A percentile compares a stretch with the other conserved stretches of the same genome.
These are phyloP conservation scores for Geranomyces variabilis DNA, from an alignment of 192 early-diverging fungal genomes.

Conservation along the genomic window DNA sequence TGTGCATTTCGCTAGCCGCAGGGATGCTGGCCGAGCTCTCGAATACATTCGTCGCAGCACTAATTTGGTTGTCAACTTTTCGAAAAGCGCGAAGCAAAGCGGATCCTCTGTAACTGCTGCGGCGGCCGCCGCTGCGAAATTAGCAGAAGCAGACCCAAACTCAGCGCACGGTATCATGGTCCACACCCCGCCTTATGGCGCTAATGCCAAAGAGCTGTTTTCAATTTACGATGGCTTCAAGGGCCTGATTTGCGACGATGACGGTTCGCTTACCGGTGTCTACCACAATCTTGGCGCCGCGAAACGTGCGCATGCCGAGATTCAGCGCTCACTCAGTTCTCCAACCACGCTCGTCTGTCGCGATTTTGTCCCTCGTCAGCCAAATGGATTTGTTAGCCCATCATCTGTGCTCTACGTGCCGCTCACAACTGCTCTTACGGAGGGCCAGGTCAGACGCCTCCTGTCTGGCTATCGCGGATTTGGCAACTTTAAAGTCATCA, in stretches of 20 bases:
- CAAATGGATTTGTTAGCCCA: conserved; percentile 18
- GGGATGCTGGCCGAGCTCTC: conserved; percentile 6
- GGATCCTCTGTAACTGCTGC: neutral
- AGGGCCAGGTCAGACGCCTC: conserved; percentile 26
- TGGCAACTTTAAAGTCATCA: conserved; percentile 17
- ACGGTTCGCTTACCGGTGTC: conserved; percentile 18
- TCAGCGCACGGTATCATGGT: conserved; percentile 20
- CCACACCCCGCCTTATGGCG: conserved; percentile 18
- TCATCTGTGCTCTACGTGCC: conserved; percentile 24
- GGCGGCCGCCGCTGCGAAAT: neutral
- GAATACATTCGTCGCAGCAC: conserved; percentile 20
- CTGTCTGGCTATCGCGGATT: conserved; percentile 19
- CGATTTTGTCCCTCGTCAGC: neutral
- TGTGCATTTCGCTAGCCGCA: conserved; percentile 7
- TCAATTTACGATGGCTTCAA: conserved; percentile 23
- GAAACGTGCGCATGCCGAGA: conserved; percentile 16
- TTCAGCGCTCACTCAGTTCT: conserved; percentile 27
- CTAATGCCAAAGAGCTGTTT: conserved; percentile 31
- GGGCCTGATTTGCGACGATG: conserved; percentile 27
- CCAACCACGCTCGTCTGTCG: neutral
- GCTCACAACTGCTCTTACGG: conserved; percentile 11
- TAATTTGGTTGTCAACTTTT: conserved; percentile 32
- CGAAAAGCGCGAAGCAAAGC: conserved; percentile 9
- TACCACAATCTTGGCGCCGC: conserved; percentile 14
- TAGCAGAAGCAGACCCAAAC: conserved; percentile 4